Conservation (phyloP, 208 protist genomes). For the Crithidia sp. region DNA sequence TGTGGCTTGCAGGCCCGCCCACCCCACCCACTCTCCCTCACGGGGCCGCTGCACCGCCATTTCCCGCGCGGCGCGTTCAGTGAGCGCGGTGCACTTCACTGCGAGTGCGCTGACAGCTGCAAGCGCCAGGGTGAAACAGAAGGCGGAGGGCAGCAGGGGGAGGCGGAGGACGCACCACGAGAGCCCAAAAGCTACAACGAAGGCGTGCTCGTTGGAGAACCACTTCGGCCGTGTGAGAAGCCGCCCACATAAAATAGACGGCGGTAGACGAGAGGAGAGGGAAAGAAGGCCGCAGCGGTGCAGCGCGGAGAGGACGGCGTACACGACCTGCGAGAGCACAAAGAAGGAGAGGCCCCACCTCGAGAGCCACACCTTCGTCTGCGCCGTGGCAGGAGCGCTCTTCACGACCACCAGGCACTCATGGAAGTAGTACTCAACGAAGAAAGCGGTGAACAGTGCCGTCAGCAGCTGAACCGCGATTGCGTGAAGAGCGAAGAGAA, state of each 20-base stretch:
- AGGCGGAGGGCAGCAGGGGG: constrained; percentile 16
- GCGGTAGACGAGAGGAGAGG: too few relatives aligned
- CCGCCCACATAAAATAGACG: background rate
- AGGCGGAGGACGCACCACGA: constrained; percentile 21
- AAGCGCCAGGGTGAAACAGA: constrained; percentile 19
- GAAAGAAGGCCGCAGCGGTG: constrained; percentile 1
- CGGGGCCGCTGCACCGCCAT: constrained; percentile 21
- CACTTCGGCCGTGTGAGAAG: background rate
- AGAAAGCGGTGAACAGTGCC: constrained; percentile 18
- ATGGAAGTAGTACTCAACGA: constrained; percentile 30
- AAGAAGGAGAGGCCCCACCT: constrained; percentile 13
- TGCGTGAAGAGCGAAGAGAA: constrained; percentile 15
- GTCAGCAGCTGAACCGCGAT: constrained; percentile 9
- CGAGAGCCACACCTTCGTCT: constrained; percentile 6
- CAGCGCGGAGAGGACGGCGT: background rate
- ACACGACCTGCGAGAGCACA: constrained; percentile 8
- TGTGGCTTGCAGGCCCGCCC: background rate
- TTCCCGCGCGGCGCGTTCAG: constrained; percentile 3
- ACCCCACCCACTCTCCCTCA: constrained; percentile 8
- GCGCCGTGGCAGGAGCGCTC: background rate
- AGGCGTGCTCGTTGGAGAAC: constrained; percentile 5
- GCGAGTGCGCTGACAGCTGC: background rate
- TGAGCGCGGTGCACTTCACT: background rate
- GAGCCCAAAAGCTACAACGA: constrained; percentile 11
- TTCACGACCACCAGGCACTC: constrained; percentile 19